Conservation (phyloP, 331 rosid species). For the Phaseolus coccineus region DNA sequence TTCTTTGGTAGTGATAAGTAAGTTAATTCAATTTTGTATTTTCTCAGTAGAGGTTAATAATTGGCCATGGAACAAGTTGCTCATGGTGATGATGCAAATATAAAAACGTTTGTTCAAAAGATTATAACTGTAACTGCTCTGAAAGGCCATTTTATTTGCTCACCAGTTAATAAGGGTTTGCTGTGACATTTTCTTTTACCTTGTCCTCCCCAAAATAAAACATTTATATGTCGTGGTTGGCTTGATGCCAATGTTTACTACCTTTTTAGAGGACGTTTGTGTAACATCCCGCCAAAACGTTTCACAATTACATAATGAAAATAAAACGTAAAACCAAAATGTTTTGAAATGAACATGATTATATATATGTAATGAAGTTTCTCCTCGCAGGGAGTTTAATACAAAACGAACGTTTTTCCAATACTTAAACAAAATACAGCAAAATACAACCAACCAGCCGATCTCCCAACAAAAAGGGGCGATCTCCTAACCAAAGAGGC, state of each 20-base stretch:
- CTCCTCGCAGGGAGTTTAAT: no score
- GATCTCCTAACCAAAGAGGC: no score
- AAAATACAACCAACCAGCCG: no score
- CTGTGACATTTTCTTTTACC: constrained; percentile 14
- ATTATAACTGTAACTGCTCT: background rate
- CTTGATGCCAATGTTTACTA: constrained; percentile 3
- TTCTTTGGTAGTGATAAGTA: constrained; percentile 44
- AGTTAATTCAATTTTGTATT: constrained; percentile 45
- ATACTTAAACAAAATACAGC: no score
- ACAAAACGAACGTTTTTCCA: no score
- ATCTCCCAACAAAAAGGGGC: no score
- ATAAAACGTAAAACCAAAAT: no score
- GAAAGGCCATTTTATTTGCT: constrained; percentile 13
- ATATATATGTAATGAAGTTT: no score
- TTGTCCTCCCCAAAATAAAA: background rate
- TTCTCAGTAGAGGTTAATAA: constrained; percentile 26
- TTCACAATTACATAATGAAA: no score
- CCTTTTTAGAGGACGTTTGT: no score
- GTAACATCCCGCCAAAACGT: no score
- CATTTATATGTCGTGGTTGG: background rate
- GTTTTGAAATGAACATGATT: no score
- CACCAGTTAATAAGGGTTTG: background rate
- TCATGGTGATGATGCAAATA: constrained; percentile 42
- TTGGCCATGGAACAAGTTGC: constrained; percentile 38
- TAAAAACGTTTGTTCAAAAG: background rate